Percentiles rank a stretch among this genome's conserved stretches.
Evolutionary conservation across 345 rosid species (phyloP).

Genomic region (Arabidopsis thaliana): DNA sequence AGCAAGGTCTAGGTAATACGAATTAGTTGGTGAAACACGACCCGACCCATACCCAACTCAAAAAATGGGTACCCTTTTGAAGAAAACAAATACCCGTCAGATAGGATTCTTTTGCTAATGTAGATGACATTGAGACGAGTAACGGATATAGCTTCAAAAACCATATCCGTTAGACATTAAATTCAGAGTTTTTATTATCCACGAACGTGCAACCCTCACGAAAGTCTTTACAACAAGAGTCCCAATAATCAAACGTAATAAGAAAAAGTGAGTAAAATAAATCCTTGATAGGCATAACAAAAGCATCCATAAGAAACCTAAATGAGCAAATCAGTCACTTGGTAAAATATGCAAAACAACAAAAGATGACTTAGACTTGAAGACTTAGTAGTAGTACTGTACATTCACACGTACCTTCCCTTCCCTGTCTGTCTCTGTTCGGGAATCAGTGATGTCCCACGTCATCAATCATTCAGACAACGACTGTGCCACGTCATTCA

Average conservation of each 20-base stretch:
- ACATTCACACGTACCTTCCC: constrained; percentile 42
- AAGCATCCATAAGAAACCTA: constrained; percentile 36
- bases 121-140: background rate
- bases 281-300: constrained; percentile 32
- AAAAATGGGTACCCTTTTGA: too few species aligned
- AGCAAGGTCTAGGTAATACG: too few species aligned
- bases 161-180: background rate
- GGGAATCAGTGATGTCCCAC: constrained; percentile 7
- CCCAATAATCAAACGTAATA: constrained; percentile 31
- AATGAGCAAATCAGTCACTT: constrained; percentile 34
- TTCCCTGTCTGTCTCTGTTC: constrained; percentile 1
- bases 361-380: constrained; percentile 14
- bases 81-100: background rate
- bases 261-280: constrained; percentile 16
- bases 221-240: constrained; percentile 41
- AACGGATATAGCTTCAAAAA: background rate
- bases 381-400: constrained; percentile 43
- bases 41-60: too few species aligned
- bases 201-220: constrained; percentile 24
- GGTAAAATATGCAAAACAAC: constrained; percentile 5
- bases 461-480: constrained; percentile 22
- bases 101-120: background rate
- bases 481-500: constrained; percentile 49
- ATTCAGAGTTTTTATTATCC: constrained; percentile 35
- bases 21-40: too few species aligned